A percentile compares a stretch with the other conserved stretches of the same genome.
These are phyloP conservation scores for Melanomma pulvis-pyrius DNA, from an alignment of 495 filamentous ascomycete species.

Conservation along the genomic window DNA sequence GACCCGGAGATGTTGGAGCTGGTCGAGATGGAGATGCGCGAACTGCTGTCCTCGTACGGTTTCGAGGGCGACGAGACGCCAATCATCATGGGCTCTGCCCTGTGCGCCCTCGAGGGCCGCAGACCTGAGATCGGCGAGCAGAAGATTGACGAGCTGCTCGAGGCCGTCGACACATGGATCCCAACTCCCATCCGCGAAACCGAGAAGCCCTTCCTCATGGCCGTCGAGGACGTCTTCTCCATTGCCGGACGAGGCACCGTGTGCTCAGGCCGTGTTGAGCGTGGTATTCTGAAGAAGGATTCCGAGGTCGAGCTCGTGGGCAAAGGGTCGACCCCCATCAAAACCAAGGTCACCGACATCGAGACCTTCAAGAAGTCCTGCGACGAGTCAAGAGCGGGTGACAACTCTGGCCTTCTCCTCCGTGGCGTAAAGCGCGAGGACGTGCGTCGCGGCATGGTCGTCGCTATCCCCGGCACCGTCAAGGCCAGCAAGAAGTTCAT, in stretches of 20 bases:
- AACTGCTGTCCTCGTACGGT: slow-evolving; percentile 86
- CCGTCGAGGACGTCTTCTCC: slow-evolving; percentile 97
- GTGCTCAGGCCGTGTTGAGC: slow-evolving; percentile 94
- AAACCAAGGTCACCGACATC: slow-evolving; percentile 99
- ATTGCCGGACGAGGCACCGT: slow-evolving; percentile 97
- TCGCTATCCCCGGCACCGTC: slow-evolving; percentile 73
- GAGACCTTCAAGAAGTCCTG: slow-evolving; percentile 99
- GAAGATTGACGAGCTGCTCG: slow-evolving; percentile 85
- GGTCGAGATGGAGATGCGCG: slow-evolving; percentile 99
- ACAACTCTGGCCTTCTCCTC: slow-evolving; percentile 97
- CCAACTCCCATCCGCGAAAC: slow-evolving; percentile 86
- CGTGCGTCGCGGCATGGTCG: slow-evolving; percentile 88
- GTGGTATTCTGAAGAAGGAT: slow-evolving; percentile 89
- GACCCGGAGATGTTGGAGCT: slow-evolving; percentile 99
- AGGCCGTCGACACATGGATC: slow-evolving; percentile 94
- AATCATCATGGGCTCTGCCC: slow-evolving; percentile 92
- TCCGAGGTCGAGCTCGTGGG: slow-evolving; percentile 91
- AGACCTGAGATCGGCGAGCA: slow-evolving; percentile 81
- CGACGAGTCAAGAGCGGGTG: slow-evolving; percentile 88
- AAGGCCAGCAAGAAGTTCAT: slow-evolving; percentile 89
- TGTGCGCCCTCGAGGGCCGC: slow-evolving; percentile 89
- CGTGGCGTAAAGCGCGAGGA: slow-evolving; percentile 95
- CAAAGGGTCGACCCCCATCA: slow-evolving; percentile 73
- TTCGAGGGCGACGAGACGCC: slow-evolving; percentile 98
- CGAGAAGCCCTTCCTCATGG: slow-evolving; percentile 98